Evolutionary conservation across 805 yeast genomes (phyloP).

Genomic region (Starmera dryadoides): DNA sequence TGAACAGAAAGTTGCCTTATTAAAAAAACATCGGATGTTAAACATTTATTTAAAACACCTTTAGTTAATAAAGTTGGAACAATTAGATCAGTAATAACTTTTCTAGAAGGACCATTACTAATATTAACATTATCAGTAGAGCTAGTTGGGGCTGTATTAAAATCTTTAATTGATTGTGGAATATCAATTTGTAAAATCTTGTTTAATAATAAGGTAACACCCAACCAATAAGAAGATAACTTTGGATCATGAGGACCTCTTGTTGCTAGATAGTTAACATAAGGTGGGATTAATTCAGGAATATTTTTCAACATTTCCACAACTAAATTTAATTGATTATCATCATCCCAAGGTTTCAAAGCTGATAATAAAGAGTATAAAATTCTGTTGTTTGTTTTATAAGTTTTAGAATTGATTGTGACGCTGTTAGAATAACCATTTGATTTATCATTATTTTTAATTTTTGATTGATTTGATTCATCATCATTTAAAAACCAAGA

Average conservation of each 20-base stretch:
- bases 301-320: constrained; percentile 40
- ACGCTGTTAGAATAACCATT: no score
- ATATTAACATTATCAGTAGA: no score
- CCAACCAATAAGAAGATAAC: constrained; percentile 75
- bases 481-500: constrained; percentile 37
- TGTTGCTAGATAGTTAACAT: constrained; percentile 48
- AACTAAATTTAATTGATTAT: constrained; percentile 49
- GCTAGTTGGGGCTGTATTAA: constrained; percentile 15
- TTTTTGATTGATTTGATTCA: constrained; percentile 32
- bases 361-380: constrained; percentile 53
- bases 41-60: constrained; percentile 47
- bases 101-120: constrained; percentile 22
- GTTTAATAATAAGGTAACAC: constrained; percentile 56
- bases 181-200: constrained; percentile 51
- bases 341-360: constrained; percentile 79
- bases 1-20: constrained; percentile 61
- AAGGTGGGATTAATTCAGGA: constrained; percentile 73
- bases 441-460: not conserved
- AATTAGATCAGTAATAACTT: constrained; percentile 44
- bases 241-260: constrained; percentile 77
- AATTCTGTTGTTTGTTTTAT: constrained; percentile 60
- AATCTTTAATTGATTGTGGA: constrained; percentile 32
- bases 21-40: constrained; percentile 42
- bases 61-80: constrained; percentile 61
- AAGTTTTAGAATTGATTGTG: constrained; percentile 40